Evolutionary conservation across 768 basidiomycete species (phyloP), one percentile per base, ranked within the genome.

Genomic region (Tulasnella calospora): DNA sequence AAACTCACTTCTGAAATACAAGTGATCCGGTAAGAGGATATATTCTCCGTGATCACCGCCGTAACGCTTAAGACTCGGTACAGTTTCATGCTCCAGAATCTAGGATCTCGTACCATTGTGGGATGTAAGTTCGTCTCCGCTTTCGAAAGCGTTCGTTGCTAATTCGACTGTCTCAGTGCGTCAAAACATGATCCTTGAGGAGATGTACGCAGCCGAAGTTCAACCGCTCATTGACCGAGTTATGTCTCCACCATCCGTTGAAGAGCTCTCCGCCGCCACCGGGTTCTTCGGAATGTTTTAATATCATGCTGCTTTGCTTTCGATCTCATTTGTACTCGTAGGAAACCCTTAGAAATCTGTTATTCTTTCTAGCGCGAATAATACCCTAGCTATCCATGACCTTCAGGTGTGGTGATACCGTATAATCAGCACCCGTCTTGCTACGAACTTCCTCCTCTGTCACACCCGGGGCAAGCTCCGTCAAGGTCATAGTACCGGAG

Each of bases 381-480:
- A 40, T 72, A 72, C 71, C 44, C 36, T 72, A 46, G 71, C 71
- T 72, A n/a, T 80, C 79, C 79, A 80, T 80, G 71, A 71, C 77
- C 69, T 81, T 82, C 19, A 85, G 61, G 69, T 82, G 75, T 38
- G 82, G 81, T 19, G 83, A 82, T 38, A 84, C 82, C 79, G 83
- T 82, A 86, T 96, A 98, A 38, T 91, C 89, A 76, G 92, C 94
- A 3, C 90, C 94, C 3, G 96, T 98, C 89, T 95, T 96, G 33
- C 90, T 89, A 84, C 86, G 89, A 57, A 98, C 90, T 82, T 96
- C 94, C 36, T 95, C 94, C 74, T 97, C 82, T 0, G 90, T 90
- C 36, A 92, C 90, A 2, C 95, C 96, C 80, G 92, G 89, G n/a
- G 94, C 94, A 69, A 96, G 81, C 84, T 98, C 96, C 69, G 87